These are phyloP conservation scores for Pythium biforme DNA, from an alignment of 352 stramenopile genomes.

Conservation along the genomic window DNA sequence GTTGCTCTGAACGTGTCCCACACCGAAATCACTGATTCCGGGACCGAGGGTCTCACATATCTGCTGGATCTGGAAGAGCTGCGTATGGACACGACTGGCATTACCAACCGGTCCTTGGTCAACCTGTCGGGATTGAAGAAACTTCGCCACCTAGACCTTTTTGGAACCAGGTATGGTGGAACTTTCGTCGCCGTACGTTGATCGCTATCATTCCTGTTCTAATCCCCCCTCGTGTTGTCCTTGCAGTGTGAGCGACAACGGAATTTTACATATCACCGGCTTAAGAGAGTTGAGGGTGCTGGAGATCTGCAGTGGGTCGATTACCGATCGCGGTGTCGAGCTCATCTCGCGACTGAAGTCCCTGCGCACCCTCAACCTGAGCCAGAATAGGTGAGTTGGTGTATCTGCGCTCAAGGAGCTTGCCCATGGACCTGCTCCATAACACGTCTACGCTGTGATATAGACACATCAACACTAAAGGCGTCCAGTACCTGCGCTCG, in stretches of 20 bases:
- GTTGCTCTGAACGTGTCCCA: conserved; percentile 63
- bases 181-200: neutral
- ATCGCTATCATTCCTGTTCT: no score
- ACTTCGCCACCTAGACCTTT: conserved; percentile 67
- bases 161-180: conserved; percentile 57
- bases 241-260: conserved; percentile 64
- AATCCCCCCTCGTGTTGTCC: neutral
- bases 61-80: conserved; percentile 59
- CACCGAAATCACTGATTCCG: conserved; percentile 66
- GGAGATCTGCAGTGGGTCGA: conserved; percentile 62
- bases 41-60: conserved; percentile 43
- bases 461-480: conserved; percentile 76
- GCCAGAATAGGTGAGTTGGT: conserved; percentile 62
- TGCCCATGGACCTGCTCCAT: neutral
- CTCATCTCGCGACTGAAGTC: conserved; percentile 73
- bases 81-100: conserved; percentile 56
- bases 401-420: neutral
- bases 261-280: conserved; percentile 55
- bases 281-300: conserved; percentile 56
- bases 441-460: neutral
- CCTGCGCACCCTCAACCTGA: conserved; percentile 75
- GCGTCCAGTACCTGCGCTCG: conserved; percentile 52
- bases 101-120: conserved; percentile 61
- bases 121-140: conserved; percentile 52
- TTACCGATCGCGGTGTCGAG: conserved; percentile 69